These are phyloP conservation scores for Boechera retrofracta DNA, from an alignment of 345 rosid genomes.

Conservation along the genomic window DNA sequence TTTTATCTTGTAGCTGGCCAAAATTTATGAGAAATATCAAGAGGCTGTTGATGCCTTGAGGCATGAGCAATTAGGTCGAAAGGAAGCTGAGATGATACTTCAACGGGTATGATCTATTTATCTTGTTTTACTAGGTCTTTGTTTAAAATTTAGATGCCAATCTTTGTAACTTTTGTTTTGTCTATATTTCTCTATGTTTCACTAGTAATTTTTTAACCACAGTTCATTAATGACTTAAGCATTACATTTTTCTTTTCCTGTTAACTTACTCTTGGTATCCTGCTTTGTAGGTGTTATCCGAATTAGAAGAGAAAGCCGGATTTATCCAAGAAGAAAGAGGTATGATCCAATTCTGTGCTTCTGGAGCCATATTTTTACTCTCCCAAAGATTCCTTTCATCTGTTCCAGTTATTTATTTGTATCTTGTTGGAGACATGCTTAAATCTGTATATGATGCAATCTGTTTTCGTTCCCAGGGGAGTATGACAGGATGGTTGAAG, in stretches of 20 bases:
- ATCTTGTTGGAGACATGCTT: slow-evolving; percentile 29
- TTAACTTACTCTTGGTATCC: slow-evolving; percentile 18
- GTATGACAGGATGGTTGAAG: slow-evolving; percentile 85
- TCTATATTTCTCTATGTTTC: slow-evolving; percentile 4
- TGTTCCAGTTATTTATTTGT: background rate
- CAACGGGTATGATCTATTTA: slow-evolving; percentile 68
- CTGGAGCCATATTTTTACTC: background rate
- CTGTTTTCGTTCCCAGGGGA: slow-evolving; percentile 65
- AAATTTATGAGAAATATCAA: slow-evolving; percentile 94
- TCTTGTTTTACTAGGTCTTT: background rate
- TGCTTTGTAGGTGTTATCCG: slow-evolving; percentile 72
- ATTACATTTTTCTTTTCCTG: slow-evolving; percentile 16
- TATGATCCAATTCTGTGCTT: slow-evolving; percentile 21
- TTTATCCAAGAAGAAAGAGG: slow-evolving; percentile 96
- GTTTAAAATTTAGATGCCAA: slow-evolving; percentile 25
- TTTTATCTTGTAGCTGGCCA: slow-evolving; percentile 63
- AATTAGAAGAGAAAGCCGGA: slow-evolving; percentile 92
- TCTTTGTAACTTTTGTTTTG: slow-evolving; percentile 22
- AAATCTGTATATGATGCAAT: slow-evolving; percentile 24
- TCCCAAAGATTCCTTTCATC: background rate
- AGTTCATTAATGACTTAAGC: slow-evolving; percentile 7
- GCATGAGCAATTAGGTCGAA: slow-evolving; percentile 95
- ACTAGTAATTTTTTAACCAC: slow-evolving; percentile 13
- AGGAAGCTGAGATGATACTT: slow-evolving; percentile 83
- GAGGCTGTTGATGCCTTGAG: slow-evolving; percentile 96